phyloP scores from a whole-genome alignment of 306 rosid genomes.

The Begonia peltatifolia region DNA sequence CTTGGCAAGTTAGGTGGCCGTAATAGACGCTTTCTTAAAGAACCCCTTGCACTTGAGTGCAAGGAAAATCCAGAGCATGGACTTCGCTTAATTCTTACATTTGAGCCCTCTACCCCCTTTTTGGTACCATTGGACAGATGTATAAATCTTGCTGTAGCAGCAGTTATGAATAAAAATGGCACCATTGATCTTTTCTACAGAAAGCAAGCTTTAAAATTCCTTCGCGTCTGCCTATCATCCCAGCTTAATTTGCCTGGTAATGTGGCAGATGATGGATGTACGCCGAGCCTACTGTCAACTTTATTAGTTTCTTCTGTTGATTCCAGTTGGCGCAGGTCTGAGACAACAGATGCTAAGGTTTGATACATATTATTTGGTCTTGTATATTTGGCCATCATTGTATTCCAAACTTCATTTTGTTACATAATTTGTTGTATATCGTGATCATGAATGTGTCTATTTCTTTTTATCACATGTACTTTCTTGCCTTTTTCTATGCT shows the following conservation, averaged over 20 bases:
- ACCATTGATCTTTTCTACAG: constrained; percentile 72
- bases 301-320: constrained; percentile 58
- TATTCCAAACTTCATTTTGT: too few species aligned
- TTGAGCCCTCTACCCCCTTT: constrained; percentile 98
- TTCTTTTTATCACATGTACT: neutral
- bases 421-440: too few species aligned
- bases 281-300: constrained; percentile 60
- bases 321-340: constrained; percentile 61
- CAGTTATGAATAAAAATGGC: constrained; percentile 56
- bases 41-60: constrained; percentile 90
- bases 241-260: constrained; percentile 94
- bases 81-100: constrained; percentile 85
- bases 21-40: constrained; percentile 93
- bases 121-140: constrained; percentile 97
- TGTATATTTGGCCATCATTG: too few species aligned
- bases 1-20: constrained; percentile 98
- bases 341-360: constrained; percentile 72
- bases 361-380: neutral
- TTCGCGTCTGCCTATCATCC: constrained; percentile 81
- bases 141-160: constrained; percentile 93
- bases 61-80: constrained; percentile 99
- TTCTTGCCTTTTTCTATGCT: neutral
- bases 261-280: constrained; percentile 59
- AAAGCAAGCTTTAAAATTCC: constrained; percentile 80
- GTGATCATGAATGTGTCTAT: too few species aligned